Evolutionary conservation across 2,329 filamentous ascomycete species (phyloP), one percentile per base, ranked within the genome.

Genomic region (Fusarium torreyae): DNA sequence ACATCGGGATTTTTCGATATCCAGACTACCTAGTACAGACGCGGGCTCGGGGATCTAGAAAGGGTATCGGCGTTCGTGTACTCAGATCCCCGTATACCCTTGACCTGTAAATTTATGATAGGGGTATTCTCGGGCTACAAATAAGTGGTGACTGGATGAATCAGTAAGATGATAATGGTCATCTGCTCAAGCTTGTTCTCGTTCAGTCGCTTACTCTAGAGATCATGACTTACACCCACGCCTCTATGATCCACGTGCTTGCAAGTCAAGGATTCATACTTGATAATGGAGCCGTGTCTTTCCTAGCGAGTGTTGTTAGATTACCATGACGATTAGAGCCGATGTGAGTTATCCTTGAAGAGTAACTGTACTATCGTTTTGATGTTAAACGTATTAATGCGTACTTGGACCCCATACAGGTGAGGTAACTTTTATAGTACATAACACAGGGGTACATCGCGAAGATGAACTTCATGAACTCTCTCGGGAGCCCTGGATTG

Each of bases 1-100:
- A 17, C 28, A 40, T 58, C 52, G 66, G 67, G 42, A 51, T 40
- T 63, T 43, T 20, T 68, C 46, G 58, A 69, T 63, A 43, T 20
- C 18, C 31, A 22, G 7, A 28, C 43, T 60, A n/a, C n/a, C 22
- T 24, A 24, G 22, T 24, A 20, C 14, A 46, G 42, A 17, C 20
- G 34, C 43, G 10, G 28, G 22, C 22, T 6, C 28, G 10, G 28
- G 28, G 2, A 31, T 31, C 28, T 31, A 31, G 28, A 31, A 31
- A 31, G 28, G 28, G 28, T 31, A 31, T 31, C 28, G 28, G 28
- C 28, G 28, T 31, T 31, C 28, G 28, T 31, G 28, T 31, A 31
- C 28, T 31, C 10, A 31, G 28, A 31, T 31, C 28, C 28, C 28
- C 28, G 28, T 13, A 10, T 20, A 26, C 14, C 39, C 26, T 55